These are phyloP conservation scores for Peronospora belbahrii DNA, from an alignment of 352 stramenopile species.

Conservation along the genomic window DNA sequence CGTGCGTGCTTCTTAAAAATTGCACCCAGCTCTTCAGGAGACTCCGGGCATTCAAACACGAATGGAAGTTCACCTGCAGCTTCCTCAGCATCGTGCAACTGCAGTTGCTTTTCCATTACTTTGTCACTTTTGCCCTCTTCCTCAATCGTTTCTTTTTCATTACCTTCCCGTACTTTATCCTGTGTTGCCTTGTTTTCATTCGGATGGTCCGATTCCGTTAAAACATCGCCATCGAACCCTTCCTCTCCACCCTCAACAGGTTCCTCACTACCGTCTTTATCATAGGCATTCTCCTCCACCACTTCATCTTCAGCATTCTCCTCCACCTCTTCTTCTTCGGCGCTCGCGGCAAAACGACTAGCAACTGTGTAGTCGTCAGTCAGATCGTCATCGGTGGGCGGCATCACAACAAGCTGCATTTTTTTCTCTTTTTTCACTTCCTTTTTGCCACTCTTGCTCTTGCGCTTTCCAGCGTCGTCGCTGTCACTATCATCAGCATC, in stretches of 20 bases:
- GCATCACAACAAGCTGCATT: constrained; percentile 62
- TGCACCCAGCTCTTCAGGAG: constrained; percentile 81
- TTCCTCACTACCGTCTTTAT: constrained; percentile 48
- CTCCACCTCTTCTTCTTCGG: constrained; percentile 50
- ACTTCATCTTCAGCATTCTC: too few relatives aligned
- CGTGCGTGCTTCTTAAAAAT: constrained; percentile 87
- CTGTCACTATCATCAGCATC: constrained; percentile 64
- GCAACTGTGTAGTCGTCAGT: constrained; percentile 80
- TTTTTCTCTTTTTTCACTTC: constrained; percentile 39
- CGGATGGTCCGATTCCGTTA: constrained; percentile 41
- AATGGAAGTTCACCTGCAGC: constrained; percentile 88
- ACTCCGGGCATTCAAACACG: constrained; percentile 91
- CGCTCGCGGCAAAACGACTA: constrained; percentile 35
- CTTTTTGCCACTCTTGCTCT: constrained; percentile 42
- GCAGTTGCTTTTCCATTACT: constrained; percentile 77
- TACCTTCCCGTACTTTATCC: constrained; percentile 24
- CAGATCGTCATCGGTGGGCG: constrained; percentile 85
- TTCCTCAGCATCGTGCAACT: constrained; percentile 38
- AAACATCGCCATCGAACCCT: too few relatives aligned
- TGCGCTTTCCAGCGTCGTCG: constrained; percentile 34
- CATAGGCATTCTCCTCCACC: constrained; percentile 42
- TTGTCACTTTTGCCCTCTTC: constrained; percentile 45
- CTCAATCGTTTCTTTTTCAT: constrained; percentile 38
- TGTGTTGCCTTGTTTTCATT: constrained; percentile 27
- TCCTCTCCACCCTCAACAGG: constrained; percentile 36